Evolutionary conservation across 2,329 filamentous ascomycete genomes (phyloP).

Genomic region (Chrysoporthe cubensis): DNA sequence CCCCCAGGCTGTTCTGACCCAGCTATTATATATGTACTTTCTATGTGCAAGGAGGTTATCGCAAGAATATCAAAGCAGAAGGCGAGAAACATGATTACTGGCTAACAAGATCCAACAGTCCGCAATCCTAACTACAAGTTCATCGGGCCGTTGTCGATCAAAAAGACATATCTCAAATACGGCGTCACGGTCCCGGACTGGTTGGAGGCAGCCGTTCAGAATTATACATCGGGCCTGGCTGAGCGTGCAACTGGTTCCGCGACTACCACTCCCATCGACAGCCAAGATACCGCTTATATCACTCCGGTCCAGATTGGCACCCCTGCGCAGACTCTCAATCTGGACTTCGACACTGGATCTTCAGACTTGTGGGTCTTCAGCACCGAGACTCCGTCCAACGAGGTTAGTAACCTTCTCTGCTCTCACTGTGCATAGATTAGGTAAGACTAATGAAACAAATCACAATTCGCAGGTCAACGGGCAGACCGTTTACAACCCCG

Average conservation of each 20-base stretch:
- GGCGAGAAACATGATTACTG: not conserved
- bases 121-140: constrained; percentile 29
- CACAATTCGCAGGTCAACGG: constrained; percentile 30
- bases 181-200: constrained; percentile 26
- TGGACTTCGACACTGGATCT: constrained; percentile 52
- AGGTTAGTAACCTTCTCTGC: not conserved
- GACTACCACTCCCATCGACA: constrained; percentile 26
- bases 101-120: constrained; percentile 7
- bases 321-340: constrained; percentile 46
- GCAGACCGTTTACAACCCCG: constrained; percentile 38
- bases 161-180: constrained; percentile 33
- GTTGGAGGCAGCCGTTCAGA: constrained; percentile 26
- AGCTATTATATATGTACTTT: too few species aligned
- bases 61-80: not conserved
- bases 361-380: constrained; percentile 47
- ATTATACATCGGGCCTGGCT: constrained; percentile 14
- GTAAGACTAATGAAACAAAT: constrained; percentile 28
- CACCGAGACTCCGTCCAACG: constrained; percentile 33
- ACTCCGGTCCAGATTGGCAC: constrained; percentile 42
- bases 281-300: constrained; percentile 39
- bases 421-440: constrained; percentile 27
- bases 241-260: constrained; percentile 29
- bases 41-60: not conserved
- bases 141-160: constrained; percentile 29
- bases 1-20: not conserved